Evolutionary conservation across 257 asterid species (phyloP).

Genomic region (Solanum bukasovii): DNA sequence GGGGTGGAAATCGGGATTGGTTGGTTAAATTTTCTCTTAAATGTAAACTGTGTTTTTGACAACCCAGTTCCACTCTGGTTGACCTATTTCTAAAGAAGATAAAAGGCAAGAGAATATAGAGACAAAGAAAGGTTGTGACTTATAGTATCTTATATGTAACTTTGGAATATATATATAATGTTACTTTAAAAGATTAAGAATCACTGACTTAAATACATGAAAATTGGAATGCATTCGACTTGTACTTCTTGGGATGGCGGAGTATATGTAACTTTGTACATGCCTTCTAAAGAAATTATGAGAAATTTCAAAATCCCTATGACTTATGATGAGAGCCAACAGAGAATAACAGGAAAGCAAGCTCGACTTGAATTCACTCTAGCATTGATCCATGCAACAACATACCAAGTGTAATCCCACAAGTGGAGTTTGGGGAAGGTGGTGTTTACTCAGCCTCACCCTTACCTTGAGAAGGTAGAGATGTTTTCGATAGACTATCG

Average conservation of each 20-base stretch:
- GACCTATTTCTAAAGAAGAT: not conserved
- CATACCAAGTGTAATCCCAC: not conserved
- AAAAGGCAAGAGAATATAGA: not conserved
- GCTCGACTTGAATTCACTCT: not conserved
- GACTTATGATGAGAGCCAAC: not conserved
- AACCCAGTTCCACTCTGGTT: not conserved
- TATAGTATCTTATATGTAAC: not conserved
- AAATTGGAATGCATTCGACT: not conserved
- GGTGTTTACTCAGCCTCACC: not conserved
- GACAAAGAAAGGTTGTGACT: not conserved
- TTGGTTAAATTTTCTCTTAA: not conserved
- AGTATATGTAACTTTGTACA: not conserved
- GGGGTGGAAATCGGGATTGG: not conserved
- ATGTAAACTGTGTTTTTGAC: not conserved
- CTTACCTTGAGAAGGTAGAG: not conserved
- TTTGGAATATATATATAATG: not conserved
- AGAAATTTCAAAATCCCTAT: not conserved
- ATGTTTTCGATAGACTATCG: not conserved
- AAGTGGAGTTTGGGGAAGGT: not conserved
- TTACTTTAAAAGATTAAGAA: not conserved
- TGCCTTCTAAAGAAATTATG: not conserved
- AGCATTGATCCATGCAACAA: not conserved
- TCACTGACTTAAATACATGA: not conserved
- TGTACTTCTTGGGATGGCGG: not conserved
- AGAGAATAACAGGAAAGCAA: not conserved